Conservation (phyloP, 345 rosid genomes). For the Citrus mangshanensis region DNA sequence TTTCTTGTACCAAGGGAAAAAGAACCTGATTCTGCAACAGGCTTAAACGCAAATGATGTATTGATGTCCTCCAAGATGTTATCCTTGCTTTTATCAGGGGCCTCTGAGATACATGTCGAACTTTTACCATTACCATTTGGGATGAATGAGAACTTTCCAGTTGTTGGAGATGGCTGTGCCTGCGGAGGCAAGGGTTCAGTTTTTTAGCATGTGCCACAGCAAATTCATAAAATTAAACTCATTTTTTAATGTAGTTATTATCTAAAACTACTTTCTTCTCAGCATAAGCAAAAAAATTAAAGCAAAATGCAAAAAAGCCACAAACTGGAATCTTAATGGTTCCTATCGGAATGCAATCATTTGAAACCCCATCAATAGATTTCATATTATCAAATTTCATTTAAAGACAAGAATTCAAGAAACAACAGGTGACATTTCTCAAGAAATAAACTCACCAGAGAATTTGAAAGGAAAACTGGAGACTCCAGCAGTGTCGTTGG, state of each 20-base stretch:
- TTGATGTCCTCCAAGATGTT: constrained; percentile 54
- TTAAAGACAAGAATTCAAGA: not conserved
- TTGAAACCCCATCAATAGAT: not conserved
- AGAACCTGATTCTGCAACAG: constrained; percentile 47
- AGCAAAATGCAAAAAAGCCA: not conserved
- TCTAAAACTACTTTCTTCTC: not conserved
- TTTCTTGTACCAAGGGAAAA: constrained; percentile 40
- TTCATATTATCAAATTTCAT: not conserved
- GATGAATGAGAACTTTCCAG: constrained; percentile 71
- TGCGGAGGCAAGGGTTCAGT: constrained; percentile 28
- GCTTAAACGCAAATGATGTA: constrained; percentile 76
- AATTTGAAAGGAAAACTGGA: constrained; percentile 75
- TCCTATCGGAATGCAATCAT: not conserved
- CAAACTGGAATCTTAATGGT: not conserved
- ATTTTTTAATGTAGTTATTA: not conserved
- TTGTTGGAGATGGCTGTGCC: constrained; percentile 95
- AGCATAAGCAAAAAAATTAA: constrained; percentile 2
- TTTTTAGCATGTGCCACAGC: constrained; percentile 1
- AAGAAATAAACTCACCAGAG: constrained; percentile 46
- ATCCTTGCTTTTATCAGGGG: constrained; percentile 51
- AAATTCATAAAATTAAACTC: constrained; percentile 5
- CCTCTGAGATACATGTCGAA: constrained; percentile 28
- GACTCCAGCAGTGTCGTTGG: constrained; percentile 89
- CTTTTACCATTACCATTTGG: constrained; percentile 39
- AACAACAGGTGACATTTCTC: constrained; percentile 1